Conservation (phyloP, 2,329 filamentous ascomycete species). For the Phialophora chinensis region DNA sequence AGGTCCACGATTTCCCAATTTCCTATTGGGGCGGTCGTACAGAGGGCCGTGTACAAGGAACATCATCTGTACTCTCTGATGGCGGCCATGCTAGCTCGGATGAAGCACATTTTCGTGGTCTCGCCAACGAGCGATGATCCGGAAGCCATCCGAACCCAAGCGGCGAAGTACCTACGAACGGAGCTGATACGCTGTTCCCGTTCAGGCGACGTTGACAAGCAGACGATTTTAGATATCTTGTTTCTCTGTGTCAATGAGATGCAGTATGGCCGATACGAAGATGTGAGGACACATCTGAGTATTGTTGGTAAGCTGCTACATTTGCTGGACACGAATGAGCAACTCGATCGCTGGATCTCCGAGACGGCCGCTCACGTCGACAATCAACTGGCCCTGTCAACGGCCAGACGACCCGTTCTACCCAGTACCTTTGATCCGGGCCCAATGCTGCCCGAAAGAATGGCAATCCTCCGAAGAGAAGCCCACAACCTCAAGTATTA, state of each 20-base stretch:
- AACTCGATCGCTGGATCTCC: conserved; percentile 35
- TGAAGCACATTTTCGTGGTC: conserved; percentile 31
- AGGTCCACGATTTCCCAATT: conserved; percentile 33
- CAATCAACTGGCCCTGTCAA: conserved; percentile 34
- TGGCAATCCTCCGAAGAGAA: conserved; percentile 31
- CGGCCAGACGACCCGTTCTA: conserved; percentile 27
- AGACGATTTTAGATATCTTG: conserved; percentile 35
- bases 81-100: conserved; percentile 31
- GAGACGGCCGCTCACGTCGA: conserved; percentile 36
- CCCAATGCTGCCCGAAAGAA: conserved; percentile 35
- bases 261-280: conserved; percentile 29
- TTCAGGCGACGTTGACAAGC: conserved; percentile 31
- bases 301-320: conserved; percentile 33
- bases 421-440: conserved; percentile 32
- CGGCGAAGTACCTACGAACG: conserved; percentile 29
- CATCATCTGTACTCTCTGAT: conserved; percentile 35
- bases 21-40: conserved; percentile 31
- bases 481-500: conserved; percentile 24
- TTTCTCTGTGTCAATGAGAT: conserved; percentile 32
- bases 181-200: conserved; percentile 29
- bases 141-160: conserved; percentile 22
- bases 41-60: conserved; percentile 33
- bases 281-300: conserved; percentile 32
- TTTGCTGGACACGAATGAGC: conserved; percentile 29
- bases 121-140: conserved; percentile 24